Conservation (phyloP, 2,329 filamentous ascomycete species). For the Colletotrichum higginsianum region DNA sequence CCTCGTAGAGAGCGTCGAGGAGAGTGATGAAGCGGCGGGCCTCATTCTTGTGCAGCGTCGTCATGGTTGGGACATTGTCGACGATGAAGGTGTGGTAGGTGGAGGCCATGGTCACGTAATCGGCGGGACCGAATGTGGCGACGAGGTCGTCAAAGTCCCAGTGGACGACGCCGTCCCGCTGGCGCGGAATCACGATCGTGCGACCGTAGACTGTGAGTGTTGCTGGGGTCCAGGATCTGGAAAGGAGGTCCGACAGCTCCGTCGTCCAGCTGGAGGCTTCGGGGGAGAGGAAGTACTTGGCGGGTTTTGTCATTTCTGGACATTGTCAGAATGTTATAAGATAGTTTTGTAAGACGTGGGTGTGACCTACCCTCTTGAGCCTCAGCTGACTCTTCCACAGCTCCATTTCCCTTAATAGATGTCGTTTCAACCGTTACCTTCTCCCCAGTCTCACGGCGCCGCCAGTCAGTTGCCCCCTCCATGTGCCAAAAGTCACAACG, state of each 20-base stretch:
- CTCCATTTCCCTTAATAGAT: neutral
- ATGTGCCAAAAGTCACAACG: constrained; percentile 90
- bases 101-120: constrained; percentile 86
- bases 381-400: neutral
- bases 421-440: constrained; percentile 41
- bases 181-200: constrained; percentile 70
- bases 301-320: constrained; percentile 24
- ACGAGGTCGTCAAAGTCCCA: constrained; percentile 81
- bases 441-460: constrained; percentile 66
- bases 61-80: constrained; percentile 78
- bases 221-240: constrained; percentile 58
- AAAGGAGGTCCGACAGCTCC: constrained; percentile 15
- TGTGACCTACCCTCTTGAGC: constrained; percentile 17
- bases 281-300: constrained; percentile 32
- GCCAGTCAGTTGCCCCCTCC: constrained; percentile 81
- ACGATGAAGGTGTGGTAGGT: constrained; percentile 85
- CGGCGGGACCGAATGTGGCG: constrained; percentile 79
- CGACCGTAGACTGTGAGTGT: constrained; percentile 74
- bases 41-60: constrained; percentile 81
- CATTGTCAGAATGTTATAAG: neutral
- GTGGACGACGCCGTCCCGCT: constrained; percentile 69
- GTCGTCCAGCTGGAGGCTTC: constrained; percentile 32
- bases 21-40: constrained; percentile 85
- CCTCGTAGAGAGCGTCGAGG: constrained; percentile 85
- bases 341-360: too few relatives aligned